Conservation (phyloP, 306 rosid species). For the Dalbergia cochinchinensis region DNA sequence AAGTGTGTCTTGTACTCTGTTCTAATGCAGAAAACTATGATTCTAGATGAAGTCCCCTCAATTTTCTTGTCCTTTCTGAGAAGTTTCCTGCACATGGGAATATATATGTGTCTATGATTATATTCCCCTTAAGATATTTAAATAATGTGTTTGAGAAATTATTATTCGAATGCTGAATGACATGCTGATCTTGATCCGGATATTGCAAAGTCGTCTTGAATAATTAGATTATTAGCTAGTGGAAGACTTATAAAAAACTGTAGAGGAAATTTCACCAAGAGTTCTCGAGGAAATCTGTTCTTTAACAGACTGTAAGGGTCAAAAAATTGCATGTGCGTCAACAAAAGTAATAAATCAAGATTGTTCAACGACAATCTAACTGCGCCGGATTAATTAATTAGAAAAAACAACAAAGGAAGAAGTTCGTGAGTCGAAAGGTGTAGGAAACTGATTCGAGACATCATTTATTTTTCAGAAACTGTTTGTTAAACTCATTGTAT, state of each 20-base stretch:
- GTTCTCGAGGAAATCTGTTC: too few relatives aligned
- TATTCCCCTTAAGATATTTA: constrained; percentile 10
- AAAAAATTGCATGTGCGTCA: constrained; percentile 4
- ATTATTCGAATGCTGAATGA: background rate
- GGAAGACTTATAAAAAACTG: background rate
- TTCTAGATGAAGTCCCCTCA: background rate
- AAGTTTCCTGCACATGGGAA: constrained; percentile 10
- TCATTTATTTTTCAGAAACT: background rate
- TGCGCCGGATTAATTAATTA: background rate
- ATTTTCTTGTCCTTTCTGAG: constrained; percentile 14
- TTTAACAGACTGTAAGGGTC: background rate
- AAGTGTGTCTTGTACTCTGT: background rate
- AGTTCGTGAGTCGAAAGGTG: background rate
- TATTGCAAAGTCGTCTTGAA: background rate
- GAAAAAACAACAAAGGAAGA: constrained; percentile 5
- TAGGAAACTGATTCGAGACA: background rate
- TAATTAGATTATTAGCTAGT: background rate
- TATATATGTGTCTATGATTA: constrained; percentile 9
- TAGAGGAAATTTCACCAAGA: background rate
- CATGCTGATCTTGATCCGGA: background rate
- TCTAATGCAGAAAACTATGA: background rate
- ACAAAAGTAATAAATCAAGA: background rate
- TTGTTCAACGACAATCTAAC: constrained; percentile 14
- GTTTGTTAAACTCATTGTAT: background rate
- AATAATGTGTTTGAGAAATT: background rate